These are phyloP conservation scores for Paraurostyla sp. DNA, from an alignment of 73 alveolate species.

Conservation along the genomic window DNA sequence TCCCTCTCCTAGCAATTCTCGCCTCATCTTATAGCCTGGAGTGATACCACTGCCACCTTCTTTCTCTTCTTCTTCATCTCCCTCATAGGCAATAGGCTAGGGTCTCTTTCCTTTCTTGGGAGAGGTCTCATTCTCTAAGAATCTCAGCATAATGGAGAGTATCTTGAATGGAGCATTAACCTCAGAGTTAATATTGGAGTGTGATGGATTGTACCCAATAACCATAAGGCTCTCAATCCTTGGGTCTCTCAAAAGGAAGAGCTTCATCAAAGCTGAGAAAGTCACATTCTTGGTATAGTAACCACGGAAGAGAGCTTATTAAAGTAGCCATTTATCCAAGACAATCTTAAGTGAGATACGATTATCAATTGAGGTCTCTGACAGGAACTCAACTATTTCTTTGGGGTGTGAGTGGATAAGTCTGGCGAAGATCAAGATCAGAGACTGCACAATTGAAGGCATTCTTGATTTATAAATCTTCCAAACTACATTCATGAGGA, in stretches of 20 bases:
- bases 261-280: conserved; percentile 93
- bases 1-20: conserved; percentile 66
- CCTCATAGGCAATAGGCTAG: conserved; percentile 40
- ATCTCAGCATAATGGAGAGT: conserved; percentile 90
- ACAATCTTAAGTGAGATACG: conserved; percentile 94
- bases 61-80: conserved; percentile 61
- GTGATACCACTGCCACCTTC: conserved; percentile 71
- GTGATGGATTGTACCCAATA: conserved; percentile 98
- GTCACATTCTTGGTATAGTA: conserved; percentile 95
- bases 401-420: conserved; percentile 92
- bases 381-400: conserved; percentile 92
- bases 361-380: conserved; percentile 91
- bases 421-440: conserved; percentile 95
- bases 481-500: conserved; percentile 84
- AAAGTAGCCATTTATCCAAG: conserved; percentile 97
- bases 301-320: conserved; percentile 97
- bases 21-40: conserved; percentile 67
- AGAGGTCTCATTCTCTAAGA: conserved; percentile 95
- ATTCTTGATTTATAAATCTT: conserved; percentile 95
- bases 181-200: conserved; percentile 91
- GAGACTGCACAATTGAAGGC: conserved; percentile 96
- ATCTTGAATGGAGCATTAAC: conserved; percentile 98
- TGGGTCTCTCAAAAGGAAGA: conserved; percentile 89
- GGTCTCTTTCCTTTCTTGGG: conserved; percentile 81
- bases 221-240: conserved; percentile 92